Percentiles rank a stretch among this genome's conserved stretches.
Conservation (phyloP, 192 early-diverging fungal genomes). For the Coemansia sp. region DNA sequence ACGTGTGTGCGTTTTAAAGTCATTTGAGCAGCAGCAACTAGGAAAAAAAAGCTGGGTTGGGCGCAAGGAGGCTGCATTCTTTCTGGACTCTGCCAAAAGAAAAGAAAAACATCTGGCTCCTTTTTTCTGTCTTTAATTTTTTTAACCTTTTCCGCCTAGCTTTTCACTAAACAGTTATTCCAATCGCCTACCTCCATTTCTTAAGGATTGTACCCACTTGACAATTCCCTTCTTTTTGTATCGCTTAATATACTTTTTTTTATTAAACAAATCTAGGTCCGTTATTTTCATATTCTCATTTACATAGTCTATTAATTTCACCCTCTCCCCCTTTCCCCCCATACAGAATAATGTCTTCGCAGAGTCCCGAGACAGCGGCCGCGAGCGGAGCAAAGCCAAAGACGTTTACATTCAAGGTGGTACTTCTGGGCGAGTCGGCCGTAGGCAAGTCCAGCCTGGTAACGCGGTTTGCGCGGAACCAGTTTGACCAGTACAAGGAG, state of each 20-base stretch:
- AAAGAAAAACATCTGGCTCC: too few species aligned
- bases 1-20: too few species aligned
- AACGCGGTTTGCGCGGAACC: constrained; percentile 85
- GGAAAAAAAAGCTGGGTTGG: too few species aligned
- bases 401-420: constrained; percentile 90
- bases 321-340: neutral
- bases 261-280: neutral
- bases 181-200: neutral
- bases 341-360: neutral
- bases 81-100: neutral
- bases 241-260: constrained; percentile 3
- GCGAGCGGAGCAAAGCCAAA: constrained; percentile 49
- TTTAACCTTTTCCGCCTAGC: too few species aligned
- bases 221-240: neutral
- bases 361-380: constrained; percentile 9
- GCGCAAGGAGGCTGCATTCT: too few species aligned
- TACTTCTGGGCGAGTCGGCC: constrained; percentile 88
- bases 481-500: constrained; percentile 95
- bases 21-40: too few species aligned
- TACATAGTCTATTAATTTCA: neutral
- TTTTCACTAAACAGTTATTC: neutral
- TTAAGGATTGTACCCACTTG: neutral
- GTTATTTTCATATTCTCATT: neutral
- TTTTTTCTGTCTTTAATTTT: constrained; percentile 6
- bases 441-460: constrained; percentile 98